These are phyloP conservation scores for Nyctanthes arbortristis DNA, from an alignment of 257 asterid species.

Conservation along the genomic window DNA sequence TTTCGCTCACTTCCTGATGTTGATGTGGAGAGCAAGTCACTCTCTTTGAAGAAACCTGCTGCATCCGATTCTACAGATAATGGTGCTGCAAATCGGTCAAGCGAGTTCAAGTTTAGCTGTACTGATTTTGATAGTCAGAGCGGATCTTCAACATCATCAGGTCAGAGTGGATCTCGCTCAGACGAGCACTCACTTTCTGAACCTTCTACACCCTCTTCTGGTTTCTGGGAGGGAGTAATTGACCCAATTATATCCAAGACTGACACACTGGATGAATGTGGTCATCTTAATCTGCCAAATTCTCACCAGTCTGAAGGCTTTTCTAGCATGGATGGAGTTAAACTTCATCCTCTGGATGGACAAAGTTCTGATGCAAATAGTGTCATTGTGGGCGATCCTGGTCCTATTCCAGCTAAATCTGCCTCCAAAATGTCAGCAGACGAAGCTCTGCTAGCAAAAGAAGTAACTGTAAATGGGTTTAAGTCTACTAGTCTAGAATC, in stretches of 20 bases:
- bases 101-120: conserved; percentile 24
- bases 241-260: conserved; percentile 41
- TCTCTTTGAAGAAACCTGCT: conserved; percentile 30
- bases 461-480: conserved; percentile 29
- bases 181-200: conserved; percentile 45
- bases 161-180: conserved; percentile 34
- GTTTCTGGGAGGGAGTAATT: conserved; percentile 65
- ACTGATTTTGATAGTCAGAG: conserved; percentile 22
- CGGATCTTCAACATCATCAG: conserved; percentile 40
- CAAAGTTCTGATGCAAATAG: conserved; percentile 28
- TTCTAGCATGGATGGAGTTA: conserved; percentile 27
- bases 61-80: conserved; percentile 17
- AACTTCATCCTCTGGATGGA: conserved; percentile 19
- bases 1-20: conserved; percentile 30
- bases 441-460: conserved; percentile 17
- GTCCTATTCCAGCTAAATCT: conserved; percentile 20
- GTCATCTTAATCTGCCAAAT: conserved; percentile 29
- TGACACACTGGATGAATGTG: conserved; percentile 31
- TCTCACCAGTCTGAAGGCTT: conserved; percentile 25
- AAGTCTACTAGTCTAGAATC: conserved; percentile 32
- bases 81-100: conserved; percentile 20
- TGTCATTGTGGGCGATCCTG: conserved; percentile 23
- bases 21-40: conserved; percentile 31
- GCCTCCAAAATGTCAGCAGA: conserved; percentile 32
- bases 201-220: conserved; percentile 62